These are phyloP conservation scores for Triticum aestivum DNA, from an alignment of 176 grass and related monocot species.

Conservation along the genomic window DNA sequence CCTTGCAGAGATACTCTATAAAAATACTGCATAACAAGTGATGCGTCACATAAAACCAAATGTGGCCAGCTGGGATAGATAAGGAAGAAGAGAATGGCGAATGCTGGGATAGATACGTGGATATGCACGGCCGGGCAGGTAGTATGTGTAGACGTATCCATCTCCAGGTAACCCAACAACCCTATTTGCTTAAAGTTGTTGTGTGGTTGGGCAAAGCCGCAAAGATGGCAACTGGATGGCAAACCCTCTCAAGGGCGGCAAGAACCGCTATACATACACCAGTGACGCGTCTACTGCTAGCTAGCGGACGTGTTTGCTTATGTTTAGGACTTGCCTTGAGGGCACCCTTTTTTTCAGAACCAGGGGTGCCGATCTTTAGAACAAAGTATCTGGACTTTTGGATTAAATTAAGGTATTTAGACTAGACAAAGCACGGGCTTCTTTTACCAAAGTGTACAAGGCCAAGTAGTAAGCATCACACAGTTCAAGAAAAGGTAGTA, in stretches of 20 bases:
- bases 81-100: background rate
- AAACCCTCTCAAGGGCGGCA: background rate
- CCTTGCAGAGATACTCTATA: too few relatives aligned
- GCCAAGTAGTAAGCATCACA: too few relatives aligned
- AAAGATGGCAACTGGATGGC: background rate
- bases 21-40: background rate
- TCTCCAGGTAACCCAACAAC: slow-evolving; percentile 46
- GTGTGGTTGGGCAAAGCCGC: background rate
- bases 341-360: too few relatives aligned
- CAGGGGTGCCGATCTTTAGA: background rate
- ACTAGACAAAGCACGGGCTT: too few relatives aligned
- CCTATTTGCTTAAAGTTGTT: slow-evolving; percentile 7
- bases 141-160: slow-evolving; percentile 22
- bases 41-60: background rate
- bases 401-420: too few relatives aligned
- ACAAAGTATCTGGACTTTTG: too few relatives aligned
- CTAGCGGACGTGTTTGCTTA: background rate
- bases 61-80: too few relatives aligned
- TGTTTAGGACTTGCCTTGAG: background rate
- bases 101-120: background rate
- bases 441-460: too few relatives aligned
- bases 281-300: background rate
- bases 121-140: slow-evolving; percentile 14
- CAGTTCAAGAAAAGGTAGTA: too few relatives aligned
- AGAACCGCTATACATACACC: background rate